These are phyloP conservation scores for Guyanaporus albipodus DNA, from an alignment of 768 basidiomycete genomes.

Conservation along the genomic window DNA sequence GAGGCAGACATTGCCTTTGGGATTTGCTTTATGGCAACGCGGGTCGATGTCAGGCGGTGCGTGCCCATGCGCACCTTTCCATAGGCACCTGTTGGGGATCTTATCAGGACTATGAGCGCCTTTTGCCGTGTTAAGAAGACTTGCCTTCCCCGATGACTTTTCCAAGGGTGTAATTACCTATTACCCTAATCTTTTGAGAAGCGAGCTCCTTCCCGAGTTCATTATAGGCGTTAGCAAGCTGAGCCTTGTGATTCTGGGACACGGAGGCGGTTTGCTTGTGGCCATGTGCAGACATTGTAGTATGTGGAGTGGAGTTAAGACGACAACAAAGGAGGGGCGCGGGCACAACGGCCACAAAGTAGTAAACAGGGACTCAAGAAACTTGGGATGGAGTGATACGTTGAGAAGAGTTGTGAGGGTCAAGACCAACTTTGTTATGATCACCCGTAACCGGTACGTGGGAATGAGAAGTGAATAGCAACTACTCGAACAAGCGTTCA, in stretches of 20 bases:
- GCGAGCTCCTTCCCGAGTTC: slow-evolving; percentile 95
- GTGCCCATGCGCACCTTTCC: slow-evolving; percentile 94
- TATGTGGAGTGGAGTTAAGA: slow-evolving; percentile 30
- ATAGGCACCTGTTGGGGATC: slow-evolving; percentile 67
- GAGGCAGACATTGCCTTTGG: slow-evolving; percentile 89
- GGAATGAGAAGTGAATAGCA: slow-evolving; percentile 20
- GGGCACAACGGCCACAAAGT: slow-evolving; percentile 32
- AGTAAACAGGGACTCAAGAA: slow-evolving; percentile 20
- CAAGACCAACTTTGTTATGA: slow-evolving; percentile 11
- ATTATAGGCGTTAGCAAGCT: slow-evolving; percentile 94
- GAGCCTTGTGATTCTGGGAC: slow-evolving; percentile 75
- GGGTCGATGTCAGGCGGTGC: slow-evolving; percentile 85
- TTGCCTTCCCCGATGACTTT: slow-evolving; percentile 93
- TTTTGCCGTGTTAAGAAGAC: slow-evolving; percentile 20
- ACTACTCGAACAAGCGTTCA: slow-evolving; percentile 4
- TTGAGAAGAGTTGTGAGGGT: slow-evolving; percentile 7
- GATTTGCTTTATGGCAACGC: slow-evolving; percentile 97
- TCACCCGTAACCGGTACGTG: slow-evolving; percentile 12
- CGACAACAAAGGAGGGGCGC: slow-evolving; percentile 33
- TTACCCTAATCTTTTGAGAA: slow-evolving; percentile 84
- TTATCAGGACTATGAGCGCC: slow-evolving; percentile 19
- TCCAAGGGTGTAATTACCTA: slow-evolving; percentile 93
- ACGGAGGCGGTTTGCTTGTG: slow-evolving; percentile 62
- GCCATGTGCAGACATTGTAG: slow-evolving; percentile 45
- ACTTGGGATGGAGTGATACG: slow-evolving; percentile 1